Evolutionary conservation across 257 asterid genomes (phyloP), one percentile per base, ranked within the genome.

Genomic region (Solanum bulbocastanum): DNA sequence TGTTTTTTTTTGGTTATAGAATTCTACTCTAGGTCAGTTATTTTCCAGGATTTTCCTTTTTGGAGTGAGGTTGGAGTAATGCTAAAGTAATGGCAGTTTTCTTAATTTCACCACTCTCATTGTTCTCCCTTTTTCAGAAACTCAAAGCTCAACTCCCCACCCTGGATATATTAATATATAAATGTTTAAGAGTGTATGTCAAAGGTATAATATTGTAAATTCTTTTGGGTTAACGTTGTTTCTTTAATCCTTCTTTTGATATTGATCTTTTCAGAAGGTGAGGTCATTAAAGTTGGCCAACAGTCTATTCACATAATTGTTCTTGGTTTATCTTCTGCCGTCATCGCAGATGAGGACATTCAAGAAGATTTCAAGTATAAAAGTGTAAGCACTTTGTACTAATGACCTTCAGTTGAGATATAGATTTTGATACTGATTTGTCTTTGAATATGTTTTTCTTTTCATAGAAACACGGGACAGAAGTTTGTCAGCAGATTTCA

Each of bases 301-400:
- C 90, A 91, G 65, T 93, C 98, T 15, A 91, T 96, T 86, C 94
- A 94, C 89, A 91, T 89, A 6, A 91, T 94, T 56, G 96, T 96
- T 89, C 98, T 95, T 88, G 98, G 98, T 12, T 95, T 95, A 89
- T 91, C 96, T 10, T 90, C 96, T 14, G 96, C 89, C 87, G 87
- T 88, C 86, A 92, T 96, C 22, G 88, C 90, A n/a, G 94, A 90
- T 68, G 96, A 91, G 75, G 96, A 96, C 88, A 91, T 97, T 75
- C 94, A 95, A 14, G 91, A 90, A 6, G 95, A 97, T 69, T 94
- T 95, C 86, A 91, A 90, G 91, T 92, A 90, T 88, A 94, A 91
- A 91, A 25, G 40, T 90, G 97, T 94, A 91, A 91, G 91, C 90
- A 5, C 66, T 68, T 82, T 83, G 15, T 39, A 86, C 40, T 78